Base-by-base conservation (phyloP, 2,329 filamentous ascomycete genomes). In the Colletotrichum australisinense region DNA sequence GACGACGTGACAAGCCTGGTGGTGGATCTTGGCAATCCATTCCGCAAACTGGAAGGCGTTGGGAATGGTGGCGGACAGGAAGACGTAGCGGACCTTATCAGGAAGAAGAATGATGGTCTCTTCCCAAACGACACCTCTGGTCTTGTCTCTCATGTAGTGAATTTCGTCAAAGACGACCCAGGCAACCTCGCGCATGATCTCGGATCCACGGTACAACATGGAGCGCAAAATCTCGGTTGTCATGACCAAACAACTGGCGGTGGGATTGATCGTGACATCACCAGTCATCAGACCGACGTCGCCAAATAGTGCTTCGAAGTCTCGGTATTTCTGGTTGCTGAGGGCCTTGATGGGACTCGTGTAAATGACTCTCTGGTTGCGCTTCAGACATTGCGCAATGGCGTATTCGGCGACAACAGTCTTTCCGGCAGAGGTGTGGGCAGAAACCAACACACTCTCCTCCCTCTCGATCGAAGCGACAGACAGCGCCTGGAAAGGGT, bases 81-180 rank as follows among this genome's bases (percentile, higher is more conserved):
- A 99, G 69, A 99, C 97, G 80, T 98, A 99, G 85, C 95, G 94
- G 77, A 99, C 97, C 88, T 99, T 98, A 87, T 99, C 97, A 4
- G 97, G 97, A 35, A 99, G 88, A 77, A 99, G 89, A 79, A 99
- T 99, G 80, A 99, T 98, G 52, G 97, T 98, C 86, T 99, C 97
- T 83, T 99, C 97, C 97, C 97, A 99, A 2, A 99, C 97, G 0
- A 99, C 97, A 86, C 97, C 97, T 84, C 97, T 90, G 63, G 91
- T 90, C 84, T 97, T 97, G 84, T 99, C 97, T 79, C 97, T 92
- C 91, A 99, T 93, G 84, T 99, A 99, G 84, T 99, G 97, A 75
- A 99, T 97, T 83, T 99, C 97, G 83, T 99, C 97, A 78, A 99
- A 99, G 2, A 99, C 88, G 1, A 99, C 97, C 97, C 97, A 99